Evolutionary conservation across 2,329 filamentous ascomycete species (phyloP).

Genomic region (Sphaerulina musiva): DNA sequence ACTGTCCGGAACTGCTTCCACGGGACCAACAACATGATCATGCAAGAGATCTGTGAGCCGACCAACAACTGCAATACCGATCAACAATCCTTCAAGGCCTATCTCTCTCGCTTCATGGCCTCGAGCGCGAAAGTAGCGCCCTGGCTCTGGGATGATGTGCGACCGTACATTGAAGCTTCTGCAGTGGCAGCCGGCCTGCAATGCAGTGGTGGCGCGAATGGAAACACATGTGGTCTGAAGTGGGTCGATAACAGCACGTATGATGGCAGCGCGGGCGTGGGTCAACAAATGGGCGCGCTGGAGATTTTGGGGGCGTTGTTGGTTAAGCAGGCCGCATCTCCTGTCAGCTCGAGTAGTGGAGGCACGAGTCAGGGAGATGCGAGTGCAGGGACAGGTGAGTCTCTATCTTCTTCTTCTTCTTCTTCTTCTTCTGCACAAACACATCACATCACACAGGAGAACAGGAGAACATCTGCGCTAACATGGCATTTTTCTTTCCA

Average conservation of each 20-base stretch:
- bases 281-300: conserved; percentile 53
- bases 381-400: conserved; percentile 32
- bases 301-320: conserved; percentile 44
- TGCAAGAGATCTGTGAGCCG: conserved; percentile 43
- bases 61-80: conserved; percentile 38
- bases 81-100: conserved; percentile 35
- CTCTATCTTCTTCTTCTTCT: too few species aligned
- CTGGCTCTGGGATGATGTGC: conserved; percentile 46
- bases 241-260: conserved; percentile 37
- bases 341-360: conserved; percentile 47
- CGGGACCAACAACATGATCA: conserved; percentile 30
- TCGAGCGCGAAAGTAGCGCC: conserved; percentile 53
- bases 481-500: too few species aligned
- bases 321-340: conserved; percentile 33
- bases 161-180: conserved; percentile 48
- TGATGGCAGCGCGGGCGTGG: conserved; percentile 47
- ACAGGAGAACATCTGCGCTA: too few species aligned
- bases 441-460: too few species aligned
- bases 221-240: conserved; percentile 40
- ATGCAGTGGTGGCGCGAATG: conserved; percentile 45
- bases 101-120: conserved; percentile 43
- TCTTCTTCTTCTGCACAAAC: too few species aligned
- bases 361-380: conserved; percentile 47
- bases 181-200: conserved; percentile 50
- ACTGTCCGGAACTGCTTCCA: conserved; percentile 38